A percentile compares a stretch with the other conserved stretches of the same genome.
Evolutionary conservation across 169 alveolate genomes (phyloP).

Genomic region (Plasmodium adleri): DNA sequence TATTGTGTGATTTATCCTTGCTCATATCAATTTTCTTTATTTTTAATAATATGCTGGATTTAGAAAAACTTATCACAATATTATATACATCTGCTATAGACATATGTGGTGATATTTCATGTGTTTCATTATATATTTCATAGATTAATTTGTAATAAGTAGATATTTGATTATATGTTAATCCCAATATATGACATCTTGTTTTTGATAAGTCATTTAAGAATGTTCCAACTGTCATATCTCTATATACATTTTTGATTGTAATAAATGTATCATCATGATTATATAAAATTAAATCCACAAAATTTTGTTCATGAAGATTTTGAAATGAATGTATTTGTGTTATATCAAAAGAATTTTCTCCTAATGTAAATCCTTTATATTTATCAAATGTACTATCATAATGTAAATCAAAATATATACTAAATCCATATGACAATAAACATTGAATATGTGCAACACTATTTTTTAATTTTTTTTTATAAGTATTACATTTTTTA

Average conservation of each 20-base stretch:
- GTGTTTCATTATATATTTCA: constrained; percentile 10
- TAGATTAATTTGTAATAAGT: constrained; percentile 40
- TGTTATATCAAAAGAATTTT: constrained; percentile 43
- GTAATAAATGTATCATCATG: constrained; percentile 25
- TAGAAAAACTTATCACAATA: constrained; percentile 27
- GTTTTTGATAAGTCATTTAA: constrained; percentile 68
- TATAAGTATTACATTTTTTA: constrained; percentile 46
- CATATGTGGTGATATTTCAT: constrained; percentile 10
- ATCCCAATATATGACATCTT: constrained; percentile 50
- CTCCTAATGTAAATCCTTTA: constrained; percentile 45
- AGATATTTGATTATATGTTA: constrained; percentile 37
- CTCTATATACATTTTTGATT: constrained; percentile 58
- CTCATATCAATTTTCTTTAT: constrained; percentile 18
- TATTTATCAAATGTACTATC: constrained; percentile 31
- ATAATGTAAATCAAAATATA: constrained; percentile 57
- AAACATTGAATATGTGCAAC: constrained; percentile 76
- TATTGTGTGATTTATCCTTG: background rate
- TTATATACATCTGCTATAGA: constrained; percentile 31
- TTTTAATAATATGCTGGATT: constrained; percentile 18
- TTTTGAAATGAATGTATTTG: constrained; percentile 59
- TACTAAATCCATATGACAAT: constrained; percentile 52
- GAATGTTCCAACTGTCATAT: constrained; percentile 55
- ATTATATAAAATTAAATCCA: constrained; percentile 44
- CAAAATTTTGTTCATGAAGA: constrained; percentile 62
- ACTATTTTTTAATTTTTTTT: constrained; percentile 45